phyloP scores from a whole-genome alignment of 2,329 filamentous ascomycete species.

The Gaeumannomyces sp. region DNA sequence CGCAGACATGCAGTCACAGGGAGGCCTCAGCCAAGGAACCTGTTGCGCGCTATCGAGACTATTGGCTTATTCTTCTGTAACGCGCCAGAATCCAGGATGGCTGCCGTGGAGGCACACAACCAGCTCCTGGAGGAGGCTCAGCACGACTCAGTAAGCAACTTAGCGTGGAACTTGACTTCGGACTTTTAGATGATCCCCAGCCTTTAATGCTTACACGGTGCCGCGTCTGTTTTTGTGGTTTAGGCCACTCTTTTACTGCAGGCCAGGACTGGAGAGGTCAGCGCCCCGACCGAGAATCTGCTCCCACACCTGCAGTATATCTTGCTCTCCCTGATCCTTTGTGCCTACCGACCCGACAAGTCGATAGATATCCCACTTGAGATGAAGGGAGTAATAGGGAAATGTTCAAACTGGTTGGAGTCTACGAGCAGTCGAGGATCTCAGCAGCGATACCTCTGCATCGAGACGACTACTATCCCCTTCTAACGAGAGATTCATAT shows the following conservation, averaged over 20 bases:
- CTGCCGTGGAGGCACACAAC: background rate
- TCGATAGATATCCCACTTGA: background rate
- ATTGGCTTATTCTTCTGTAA: background rate
- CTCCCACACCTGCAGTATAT: conserved; percentile 7
- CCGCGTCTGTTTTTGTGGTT: too few relatives aligned
- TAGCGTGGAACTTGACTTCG: background rate
- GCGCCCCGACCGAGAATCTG: background rate
- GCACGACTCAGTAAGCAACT: background rate
- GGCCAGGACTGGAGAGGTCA: background rate
- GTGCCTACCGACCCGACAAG: background rate
- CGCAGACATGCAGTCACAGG: background rate
- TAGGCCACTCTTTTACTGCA: background rate
- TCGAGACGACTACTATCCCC: background rate
- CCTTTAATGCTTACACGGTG: background rate
- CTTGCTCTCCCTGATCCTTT: conserved; percentile 1
- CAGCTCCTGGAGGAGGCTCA: conserved; percentile 3
- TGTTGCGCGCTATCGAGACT: conserved; percentile 2
- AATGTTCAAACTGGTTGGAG: background rate
- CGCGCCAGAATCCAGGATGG: background rate
- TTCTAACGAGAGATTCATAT: conserved; percentile 1
- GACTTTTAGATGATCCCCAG: background rate
- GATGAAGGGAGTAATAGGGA: background rate
- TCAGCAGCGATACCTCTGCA: background rate
- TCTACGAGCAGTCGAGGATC: conserved; percentile 6
- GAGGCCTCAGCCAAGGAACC: background rate